Evolutionary conservation across 345 rosid genomes (phyloP).

Genomic region (Barbarea vulgaris): DNA sequence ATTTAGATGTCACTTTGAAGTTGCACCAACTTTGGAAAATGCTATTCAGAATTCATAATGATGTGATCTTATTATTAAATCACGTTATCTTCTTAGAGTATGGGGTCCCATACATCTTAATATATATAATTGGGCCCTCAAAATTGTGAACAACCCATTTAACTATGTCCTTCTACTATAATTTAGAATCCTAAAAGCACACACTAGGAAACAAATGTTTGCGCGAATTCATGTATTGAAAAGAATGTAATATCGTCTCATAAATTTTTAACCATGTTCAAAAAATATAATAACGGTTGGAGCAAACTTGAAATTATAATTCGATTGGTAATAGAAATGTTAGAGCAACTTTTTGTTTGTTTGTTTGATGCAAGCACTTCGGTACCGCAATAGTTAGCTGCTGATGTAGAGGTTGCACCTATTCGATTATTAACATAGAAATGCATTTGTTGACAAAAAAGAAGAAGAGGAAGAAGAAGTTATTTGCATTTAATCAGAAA

Average conservation of each 20-base stretch:
- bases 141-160: not conserved
- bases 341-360: not conserved
- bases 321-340: not conserved
- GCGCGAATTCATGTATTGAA: not conserved
- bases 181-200: not conserved
- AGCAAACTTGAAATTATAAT: not conserved
- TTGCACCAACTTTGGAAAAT: not conserved
- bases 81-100: conserved; percentile 24
- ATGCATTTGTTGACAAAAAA: not conserved
- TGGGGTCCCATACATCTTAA: conserved; percentile 25
- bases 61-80: conserved; percentile 9
- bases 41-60: not conserved
- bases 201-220: not conserved
- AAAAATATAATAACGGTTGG: not conserved
- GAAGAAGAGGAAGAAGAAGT: not conserved
- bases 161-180: conserved; percentile 8
- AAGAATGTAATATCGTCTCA: not conserved
- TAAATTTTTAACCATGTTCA: not conserved
- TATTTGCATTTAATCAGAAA: not conserved
- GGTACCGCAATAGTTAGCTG: not conserved
- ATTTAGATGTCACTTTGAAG: conserved; percentile 11
- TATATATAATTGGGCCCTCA: not conserved
- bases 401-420: not conserved
- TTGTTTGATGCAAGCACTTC: not conserved
- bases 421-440: not conserved